phyloP scores from a whole-genome alignment of 2,329 filamentous ascomycete genomes.

The Epichloe coenophiala region DNA sequence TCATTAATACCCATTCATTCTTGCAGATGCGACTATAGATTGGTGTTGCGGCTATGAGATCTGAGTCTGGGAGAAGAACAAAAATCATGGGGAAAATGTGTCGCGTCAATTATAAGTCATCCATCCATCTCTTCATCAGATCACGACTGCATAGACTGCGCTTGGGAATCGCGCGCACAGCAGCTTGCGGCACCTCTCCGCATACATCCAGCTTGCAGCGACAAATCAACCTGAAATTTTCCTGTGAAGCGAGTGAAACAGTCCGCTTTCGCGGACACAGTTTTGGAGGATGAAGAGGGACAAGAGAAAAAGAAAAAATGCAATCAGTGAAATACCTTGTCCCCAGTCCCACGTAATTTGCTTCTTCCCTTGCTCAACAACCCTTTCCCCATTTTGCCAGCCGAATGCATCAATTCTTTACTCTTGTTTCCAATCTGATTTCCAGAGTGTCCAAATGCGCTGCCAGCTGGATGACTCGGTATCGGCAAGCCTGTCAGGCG shows the following conservation, averaged over 20 bases:
- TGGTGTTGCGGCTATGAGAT: constrained; percentile 10
- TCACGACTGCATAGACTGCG: constrained; percentile 9
- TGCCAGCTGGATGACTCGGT: constrained; percentile 26
- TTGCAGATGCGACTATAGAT: constrained; percentile 11
- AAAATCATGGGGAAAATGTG: constrained; percentile 11
- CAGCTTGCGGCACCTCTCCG: not conserved
- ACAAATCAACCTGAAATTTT: constrained; percentile 7
- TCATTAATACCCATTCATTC: constrained; percentile 22
- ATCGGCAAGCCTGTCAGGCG: constrained; percentile 21
- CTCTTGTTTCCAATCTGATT: constrained; percentile 66
- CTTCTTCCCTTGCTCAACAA: constrained; percentile 82
- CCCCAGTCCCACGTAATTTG: constrained; percentile 59
- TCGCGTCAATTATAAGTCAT: constrained; percentile 30
- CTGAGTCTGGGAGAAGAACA: not conserved
- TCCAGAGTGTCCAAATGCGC: constrained; percentile 38
- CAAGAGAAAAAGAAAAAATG: constrained; percentile 18
- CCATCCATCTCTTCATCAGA: constrained; percentile 21
- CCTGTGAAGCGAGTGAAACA: not conserved
- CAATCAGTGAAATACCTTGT: constrained; percentile 75
- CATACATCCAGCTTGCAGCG: not conserved
- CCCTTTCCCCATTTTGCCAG: constrained; percentile 81
- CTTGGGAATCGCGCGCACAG: not conserved
- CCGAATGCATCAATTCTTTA: constrained; percentile 78
- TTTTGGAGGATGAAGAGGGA: constrained; percentile 9
- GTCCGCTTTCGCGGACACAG: not conserved